Base-by-base conservation (phyloP, 176 grass and related monocot genomes). In the Paspalum vaginatum region DNA sequence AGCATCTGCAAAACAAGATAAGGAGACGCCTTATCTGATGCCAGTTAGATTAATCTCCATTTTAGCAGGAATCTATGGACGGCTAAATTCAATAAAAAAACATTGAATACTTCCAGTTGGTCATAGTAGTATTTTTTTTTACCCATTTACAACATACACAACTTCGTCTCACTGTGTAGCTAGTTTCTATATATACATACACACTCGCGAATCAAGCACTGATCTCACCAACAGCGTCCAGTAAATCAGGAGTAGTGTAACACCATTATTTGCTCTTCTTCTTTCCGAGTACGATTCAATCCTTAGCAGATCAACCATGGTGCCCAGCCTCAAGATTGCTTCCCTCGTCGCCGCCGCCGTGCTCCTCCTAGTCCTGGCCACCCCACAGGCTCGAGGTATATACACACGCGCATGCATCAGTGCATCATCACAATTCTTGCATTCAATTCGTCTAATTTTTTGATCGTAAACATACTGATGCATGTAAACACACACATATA, bases 341-440 rank as follows among this genome's bases (percentile, higher is more conserved):
- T 2, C 37, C 70, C 16, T 57, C 40, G 55, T 21, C 22, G 48
- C 25, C 17, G 57, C 58, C 43, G 4, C n/a, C n/a, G n/a, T n/a
- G n/a, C n/a, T n/a, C n/a, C n/a, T 51, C 45, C 16, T 78, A 16
- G 10, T 68, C 62, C 11, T 58, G 16, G 50, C 51, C 17, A 12
- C 39, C 24, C 11, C 81, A 18, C 51, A 68, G 47, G 24, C 81
- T 45, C 16, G 9, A 75, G 81, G 81, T 83, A 64, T 13, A 15
- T 12, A 49, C 1, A 22, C 0, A 4, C 5, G 6, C 15, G 13
- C 12, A 43, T 45, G 9, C 20, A 37, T 16, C 6, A 1, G 22
- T 11, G 7, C 0, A 43, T 57, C 54, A 22, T n/a, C n/a, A 69
- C 11, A 4, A 15, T 25, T 47, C n/a, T 48, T 46, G 11, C 0